Base-by-base conservation (phyloP, 2,329 filamentous ascomycete species). In the Helotiales sp. region DNA sequence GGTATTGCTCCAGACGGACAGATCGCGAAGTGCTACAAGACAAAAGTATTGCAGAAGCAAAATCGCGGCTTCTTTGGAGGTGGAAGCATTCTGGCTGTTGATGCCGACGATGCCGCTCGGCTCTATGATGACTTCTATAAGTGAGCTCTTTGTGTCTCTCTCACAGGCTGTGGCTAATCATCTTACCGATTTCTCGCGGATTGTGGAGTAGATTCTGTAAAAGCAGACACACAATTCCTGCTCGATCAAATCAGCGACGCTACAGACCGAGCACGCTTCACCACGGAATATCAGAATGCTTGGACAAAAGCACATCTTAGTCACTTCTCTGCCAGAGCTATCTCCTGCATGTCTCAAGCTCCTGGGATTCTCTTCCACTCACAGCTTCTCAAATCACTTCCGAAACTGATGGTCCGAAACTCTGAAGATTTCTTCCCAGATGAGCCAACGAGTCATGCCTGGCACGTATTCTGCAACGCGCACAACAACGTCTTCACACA, bases 401-500 rank as follows among this genome's bases (percentile, higher is more conserved):
- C 90, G 0, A 79, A 84, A 0, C 80, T 96, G 22, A 78, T 93
- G 0, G 82, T 92, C 17, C 88, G 95, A 47, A 98, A 96, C 74
- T 96, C 90, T 0, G 93, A 87, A 62, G 90, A 98, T 74, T 99
- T 93, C 79, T 97, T 96, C 72, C 95, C 95, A 0, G 84, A 92
- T 44, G 82, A 92, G 3, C 83, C 87, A 0, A 82, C 85, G 0
- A 91, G 89, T 6, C 95, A 99, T 62, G 84, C 93, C 0, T 99
- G 95, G 93, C 95, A 99, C 72, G 82, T 98, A 33, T 99, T 96
- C 79, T 85, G 88, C 62, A 99, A 98, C 70, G 93, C 93, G 0
- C 90, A 97, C 73, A 97, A 96, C 70, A 81, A 85, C 29, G 79
- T 98, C 0, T 78, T 98, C 13, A 93, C 89, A 1, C 86, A 91